Base-by-base conservation (phyloP, 2,329 filamentous ascomycete genomes). In the Westerdykella aurantiaca region DNA sequence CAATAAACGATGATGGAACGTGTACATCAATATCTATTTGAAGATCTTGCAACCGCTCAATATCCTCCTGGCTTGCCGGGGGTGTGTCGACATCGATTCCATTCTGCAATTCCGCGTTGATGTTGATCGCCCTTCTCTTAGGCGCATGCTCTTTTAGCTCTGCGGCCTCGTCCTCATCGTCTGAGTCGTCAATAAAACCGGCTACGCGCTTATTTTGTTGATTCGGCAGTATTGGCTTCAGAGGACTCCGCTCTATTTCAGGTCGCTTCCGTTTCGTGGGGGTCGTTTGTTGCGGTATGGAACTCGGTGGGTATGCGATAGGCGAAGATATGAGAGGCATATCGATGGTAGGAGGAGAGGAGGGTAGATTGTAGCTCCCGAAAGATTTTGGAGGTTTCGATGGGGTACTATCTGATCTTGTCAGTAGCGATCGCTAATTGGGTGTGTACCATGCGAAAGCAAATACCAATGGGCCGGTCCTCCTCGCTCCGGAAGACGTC, bases 251-350 rank as follows among this genome's bases (percentile, higher is more conserved):
- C 13, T 34, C 45, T 12, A 52, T 53, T 11, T 60, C 57, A 6
- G 57, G 45, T 29, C 60, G 61, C 51, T 68, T 69, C 38, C 65
- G 57, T 49, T 70, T 70, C 50, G 63, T 63, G 7, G 66, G 60
- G 39, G 69, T 64, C 47, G 65, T 44, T 39, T 45, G 40, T n/a
- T 53, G 50, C 12, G 64, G 63, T 22, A 67, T 65, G 2, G 79
- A 78, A 56, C 72, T 79, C 6, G 71, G 64, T 2, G 79, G 78
- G 46, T 79, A 79, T 21, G 71, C 58, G 16, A 81, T 65, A 2
- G 81, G 78, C 12, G 82, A 82, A 6, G 82, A 83, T 33, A 77
- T 72, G 31, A 76, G 72, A 21, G 79, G 68, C 80, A 85, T 85
- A 43, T 75, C 77, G 73, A 74, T 58, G 55, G 52, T 60, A n/a